Base-by-base conservation (phyloP, 2,329 filamentous ascomycete genomes). In the Dactylella cylindrospora region DNA sequence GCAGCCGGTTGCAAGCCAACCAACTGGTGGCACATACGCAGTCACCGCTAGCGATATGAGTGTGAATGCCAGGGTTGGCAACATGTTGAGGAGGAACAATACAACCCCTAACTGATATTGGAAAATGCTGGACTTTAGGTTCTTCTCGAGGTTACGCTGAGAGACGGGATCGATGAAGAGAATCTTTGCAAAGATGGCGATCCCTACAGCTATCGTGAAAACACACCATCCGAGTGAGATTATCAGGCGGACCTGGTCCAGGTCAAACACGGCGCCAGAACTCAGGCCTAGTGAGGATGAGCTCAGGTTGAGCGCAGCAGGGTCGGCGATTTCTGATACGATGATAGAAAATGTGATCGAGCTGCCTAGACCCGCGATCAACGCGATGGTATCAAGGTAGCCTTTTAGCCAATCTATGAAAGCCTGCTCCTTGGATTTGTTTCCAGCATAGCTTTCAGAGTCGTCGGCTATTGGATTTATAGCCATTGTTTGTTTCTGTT, bases 271-370 rank as follows among this genome's bases (percentile, higher is more conserved):
- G n/a, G 43, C 57, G 36, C 57, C 57, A 7, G 29, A 10, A 2
- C 25, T 45, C 36, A 49, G 25, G 13, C 50, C 39, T 5, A 22
- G 17, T 12, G 9, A 2, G 7, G 12, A 39, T 8, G 33, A 19
- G 13, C 29, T 20, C n/a, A n/a, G n/a, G n/a, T n/a, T n/a, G n/a
- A 62, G 57, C 3, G 35, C 19, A 15, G 35, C 44, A 6, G 57
- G 57, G 25, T 62, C 57, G 5, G 50, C 57, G 25, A 62, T 54
- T 43, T 62, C 41, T 7, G 41, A 41, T 10, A 62, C 57, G 20
- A 62, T 62, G 32, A 62, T 53, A 22, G 57, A 62, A 15, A 62
- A 62, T 10, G 57, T 62, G 38, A 62, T 62, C 9, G 57, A 62
- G 26, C 41, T 49, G 4, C 57, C 57, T 6, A 62, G 43, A 10